phyloP scores from a whole-genome alignment of 768 basidiomycete genomes.

The Hygrocybe punicea region DNA sequence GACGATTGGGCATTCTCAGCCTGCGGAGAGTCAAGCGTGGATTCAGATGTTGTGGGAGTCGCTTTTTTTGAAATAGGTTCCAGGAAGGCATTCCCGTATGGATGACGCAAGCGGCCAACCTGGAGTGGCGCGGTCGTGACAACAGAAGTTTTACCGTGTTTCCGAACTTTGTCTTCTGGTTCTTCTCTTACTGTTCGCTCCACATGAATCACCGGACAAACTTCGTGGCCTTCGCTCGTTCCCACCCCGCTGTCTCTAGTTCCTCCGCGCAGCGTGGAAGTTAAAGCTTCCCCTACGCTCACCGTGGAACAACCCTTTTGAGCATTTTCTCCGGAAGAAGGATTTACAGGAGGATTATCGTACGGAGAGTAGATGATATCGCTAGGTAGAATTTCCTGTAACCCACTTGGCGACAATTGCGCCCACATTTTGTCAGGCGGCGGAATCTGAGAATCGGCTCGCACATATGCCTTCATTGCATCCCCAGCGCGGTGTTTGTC shows the following conservation, averaged over 20 bases:
- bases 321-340: neutral
- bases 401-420: constrained; percentile 30
- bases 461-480: constrained; percentile 31
- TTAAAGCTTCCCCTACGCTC: constrained; percentile 60
- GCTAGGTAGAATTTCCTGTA: constrained; percentile 26
- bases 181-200: neutral
- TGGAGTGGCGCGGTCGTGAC: neutral
- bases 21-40: constrained; percentile 9
- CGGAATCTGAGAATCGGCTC: constrained; percentile 40
- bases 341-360: neutral
- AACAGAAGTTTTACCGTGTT: neutral
- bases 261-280: constrained; percentile 23
- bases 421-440: constrained; percentile 52
- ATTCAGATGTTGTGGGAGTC: constrained; percentile 1
- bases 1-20: neutral
- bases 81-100: neutral
- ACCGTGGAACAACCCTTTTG: neutral
- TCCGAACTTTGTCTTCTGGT: neutral
- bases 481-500: constrained; percentile 36
- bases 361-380: constrained; percentile 51
- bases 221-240: constrained; percentile 43
- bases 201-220: neutral
- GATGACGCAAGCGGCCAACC: neutral
- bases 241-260: constrained; percentile 46
- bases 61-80: constrained; percentile 1